A percentile compares a stretch with the other conserved stretches of the same genome.
Evolutionary conservation across 352 stramenopile species (phyloP).

Genomic region (Salisapilia sapeloensis): DNA sequence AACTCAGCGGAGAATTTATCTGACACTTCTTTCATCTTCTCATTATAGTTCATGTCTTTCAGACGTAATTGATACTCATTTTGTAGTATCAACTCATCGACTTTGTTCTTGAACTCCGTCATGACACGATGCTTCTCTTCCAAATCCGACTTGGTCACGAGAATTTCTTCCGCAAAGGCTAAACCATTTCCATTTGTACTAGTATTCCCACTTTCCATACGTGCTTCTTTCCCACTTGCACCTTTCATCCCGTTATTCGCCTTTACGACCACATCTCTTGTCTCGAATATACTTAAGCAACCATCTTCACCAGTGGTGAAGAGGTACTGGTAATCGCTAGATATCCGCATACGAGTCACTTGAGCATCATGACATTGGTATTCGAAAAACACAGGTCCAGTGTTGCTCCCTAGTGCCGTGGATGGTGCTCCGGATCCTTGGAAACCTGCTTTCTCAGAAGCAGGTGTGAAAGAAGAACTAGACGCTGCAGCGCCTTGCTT

Average conservation of each 20-base stretch:
- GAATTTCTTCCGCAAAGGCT: slow-evolving; percentile 82
- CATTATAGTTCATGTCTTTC: slow-evolving; percentile 92
- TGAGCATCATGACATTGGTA: slow-evolving; percentile 71
- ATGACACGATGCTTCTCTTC: slow-evolving; percentile 88
- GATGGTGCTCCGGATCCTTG: background rate
- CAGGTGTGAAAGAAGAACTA: background rate
- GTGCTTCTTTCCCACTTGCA: slow-evolving; percentile 7
- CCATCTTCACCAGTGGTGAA: slow-evolving; percentile 87
- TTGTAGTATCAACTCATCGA: slow-evolving; percentile 87
- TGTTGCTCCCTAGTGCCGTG: background rate
- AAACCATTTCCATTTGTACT: slow-evolving; percentile 40
- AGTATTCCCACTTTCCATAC: slow-evolving; percentile 7
- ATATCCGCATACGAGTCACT: slow-evolving; percentile 53
- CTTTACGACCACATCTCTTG: slow-evolving; percentile 33
- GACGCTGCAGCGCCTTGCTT: slow-evolving; percentile 10
- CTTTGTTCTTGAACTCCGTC: slow-evolving; percentile 87
- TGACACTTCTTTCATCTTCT: slow-evolving; percentile 92
- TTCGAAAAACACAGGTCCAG: slow-evolving; percentile 17
- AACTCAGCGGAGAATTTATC: slow-evolving; percentile 89
- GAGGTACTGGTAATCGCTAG: slow-evolving; percentile 84
- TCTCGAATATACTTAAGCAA: slow-evolving; percentile 84
- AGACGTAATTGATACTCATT: slow-evolving; percentile 92
- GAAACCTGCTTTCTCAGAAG: background rate
- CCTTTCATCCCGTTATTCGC: slow-evolving; percentile 13
- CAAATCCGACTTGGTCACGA: slow-evolving; percentile 87